Percentiles rank a stretch among this genome's conserved stretches.
phyloP scores from a whole-genome alignment of 495 filamentous ascomycete species.

The Gamarada debralockiae region DNA sequence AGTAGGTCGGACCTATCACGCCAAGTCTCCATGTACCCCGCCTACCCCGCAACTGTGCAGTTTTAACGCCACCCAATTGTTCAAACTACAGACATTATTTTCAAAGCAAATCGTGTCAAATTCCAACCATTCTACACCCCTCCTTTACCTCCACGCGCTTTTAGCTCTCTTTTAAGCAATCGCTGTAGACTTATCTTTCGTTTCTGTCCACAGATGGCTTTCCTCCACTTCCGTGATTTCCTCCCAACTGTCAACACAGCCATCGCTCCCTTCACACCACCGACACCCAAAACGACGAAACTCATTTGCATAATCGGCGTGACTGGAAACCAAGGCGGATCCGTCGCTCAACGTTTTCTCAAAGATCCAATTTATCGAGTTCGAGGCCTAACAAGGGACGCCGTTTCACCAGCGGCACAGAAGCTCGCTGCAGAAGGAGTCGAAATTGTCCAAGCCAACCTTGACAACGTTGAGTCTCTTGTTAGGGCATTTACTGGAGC shows the following conservation, averaged over 20 bases:
- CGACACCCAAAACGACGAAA: constrained; percentile 2
- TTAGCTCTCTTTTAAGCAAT: too few relatives aligned
- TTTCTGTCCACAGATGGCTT: not conserved
- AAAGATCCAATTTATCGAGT: constrained; percentile 32
- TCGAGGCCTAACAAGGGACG: constrained; percentile 38
- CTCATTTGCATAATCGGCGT: constrained; percentile 6
- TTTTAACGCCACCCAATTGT: too few relatives aligned
- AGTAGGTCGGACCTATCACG: too few relatives aligned
- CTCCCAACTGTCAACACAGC: not conserved
- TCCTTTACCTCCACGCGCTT: too few relatives aligned
- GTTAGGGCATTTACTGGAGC: constrained; percentile 41
- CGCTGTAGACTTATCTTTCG: too few relatives aligned
- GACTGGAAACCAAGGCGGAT: constrained; percentile 29
- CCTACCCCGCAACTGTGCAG: too few relatives aligned
- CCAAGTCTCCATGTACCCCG: too few relatives aligned
- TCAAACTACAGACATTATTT: too few relatives aligned
- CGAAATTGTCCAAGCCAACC: constrained; percentile 43
- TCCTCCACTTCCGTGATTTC: not conserved
- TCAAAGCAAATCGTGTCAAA: too few relatives aligned
- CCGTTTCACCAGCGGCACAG: constrained; percentile 32
- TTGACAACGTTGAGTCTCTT: constrained; percentile 39
- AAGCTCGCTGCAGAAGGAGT: constrained; percentile 38
- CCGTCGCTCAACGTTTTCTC: constrained; percentile 37
- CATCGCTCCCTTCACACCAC: too few relatives aligned
- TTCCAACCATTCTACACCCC: too few relatives aligned